Percentiles rank a stretch among this genome's conserved stretches.
Conservation (phyloP, 129 eudicot species). For the Chrysanthemum lavandulifolium region DNA sequence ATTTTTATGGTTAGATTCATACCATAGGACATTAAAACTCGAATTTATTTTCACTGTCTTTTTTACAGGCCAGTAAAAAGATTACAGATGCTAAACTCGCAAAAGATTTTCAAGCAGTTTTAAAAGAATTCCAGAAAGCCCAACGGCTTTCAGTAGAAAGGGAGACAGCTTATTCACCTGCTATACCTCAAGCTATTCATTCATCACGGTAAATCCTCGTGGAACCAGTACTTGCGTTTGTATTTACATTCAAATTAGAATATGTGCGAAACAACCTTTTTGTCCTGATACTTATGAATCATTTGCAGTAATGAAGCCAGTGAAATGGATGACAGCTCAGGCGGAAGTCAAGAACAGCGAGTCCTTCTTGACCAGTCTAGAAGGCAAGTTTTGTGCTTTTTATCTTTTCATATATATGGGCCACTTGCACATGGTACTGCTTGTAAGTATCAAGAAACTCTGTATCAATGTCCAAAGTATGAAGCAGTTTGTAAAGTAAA, state of each 20-base stretch:
- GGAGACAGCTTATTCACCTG: conserved; percentile 84
- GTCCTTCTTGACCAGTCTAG: conserved; percentile 78
- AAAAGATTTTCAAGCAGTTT: conserved; percentile 84
- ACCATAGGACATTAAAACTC: not conserved
- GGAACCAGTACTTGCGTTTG: conserved; percentile 11
- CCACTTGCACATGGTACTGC: conserved; percentile 2
- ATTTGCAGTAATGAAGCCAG: conserved; percentile 53
- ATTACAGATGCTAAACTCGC: conserved; percentile 93
- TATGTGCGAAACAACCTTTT: not conserved
- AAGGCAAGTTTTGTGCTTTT: conserved; percentile 45
- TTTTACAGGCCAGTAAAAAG: conserved; percentile 77
- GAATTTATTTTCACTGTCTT: not conserved
- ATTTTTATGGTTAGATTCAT: conserved; percentile 11
- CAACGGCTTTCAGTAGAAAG: conserved; percentile 89
- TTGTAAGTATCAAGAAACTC: not conserved
- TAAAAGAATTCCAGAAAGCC: conserved; percentile 88
- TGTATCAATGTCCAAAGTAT: not conserved
- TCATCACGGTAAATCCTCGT: conserved; percentile 60
- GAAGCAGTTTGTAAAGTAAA: not conserved
- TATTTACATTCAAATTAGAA: not conserved
- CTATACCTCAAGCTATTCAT: conserved; percentile 71
- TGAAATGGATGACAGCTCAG: conserved; percentile 54
- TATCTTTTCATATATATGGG: conserved; percentile 3
- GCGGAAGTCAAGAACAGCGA: conserved; percentile 57
- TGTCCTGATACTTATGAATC: not conserved